Percentiles rank a stretch among this genome's conserved stretches.
phyloP scores from a whole-genome alignment of 768 basidiomycete genomes.

The Amanita pseudoporphyria region DNA sequence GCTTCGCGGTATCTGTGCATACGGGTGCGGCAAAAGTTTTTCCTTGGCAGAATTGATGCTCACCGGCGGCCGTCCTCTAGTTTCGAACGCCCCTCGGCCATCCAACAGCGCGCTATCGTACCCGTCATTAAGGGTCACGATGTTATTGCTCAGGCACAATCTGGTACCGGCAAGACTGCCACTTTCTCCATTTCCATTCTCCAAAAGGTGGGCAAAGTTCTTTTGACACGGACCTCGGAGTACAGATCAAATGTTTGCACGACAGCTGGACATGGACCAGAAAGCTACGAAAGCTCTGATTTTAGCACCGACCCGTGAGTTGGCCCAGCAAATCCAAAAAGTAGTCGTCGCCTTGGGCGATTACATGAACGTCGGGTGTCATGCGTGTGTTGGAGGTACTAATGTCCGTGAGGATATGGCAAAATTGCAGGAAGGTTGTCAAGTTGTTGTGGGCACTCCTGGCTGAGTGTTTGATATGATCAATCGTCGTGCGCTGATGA shows the following conservation, averaged over 20 bases:
- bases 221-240: no score
- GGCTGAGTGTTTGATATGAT: conserved; percentile 98
- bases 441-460: conserved; percentile 90
- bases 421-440: conserved; percentile 89
- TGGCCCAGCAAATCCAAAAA: no score
- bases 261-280: conserved; percentile 76
- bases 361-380: no score
- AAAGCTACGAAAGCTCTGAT: conserved; percentile 97
- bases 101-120: conserved; percentile 98
- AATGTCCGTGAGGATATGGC: conserved; percentile 96
- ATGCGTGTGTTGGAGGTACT: conserved; percentile 96
- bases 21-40: conserved; percentile 56
- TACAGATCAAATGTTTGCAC: no score
- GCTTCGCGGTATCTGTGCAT: conserved; percentile 95
- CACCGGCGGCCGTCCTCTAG: no score
- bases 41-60: no score
- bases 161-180: no score
- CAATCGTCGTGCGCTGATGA: conserved; percentile 81
- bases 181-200: no score
- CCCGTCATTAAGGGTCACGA: conserved; percentile 97
- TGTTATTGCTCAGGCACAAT: conserved; percentile 96
- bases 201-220: no score
- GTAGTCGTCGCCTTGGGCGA: no score
- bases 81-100: conserved; percentile 97
- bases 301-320: conserved; percentile 91